Evolutionary conservation across 139 green algal species (phyloP).

Genomic region (Axilococcus clingmanii): DNA sequence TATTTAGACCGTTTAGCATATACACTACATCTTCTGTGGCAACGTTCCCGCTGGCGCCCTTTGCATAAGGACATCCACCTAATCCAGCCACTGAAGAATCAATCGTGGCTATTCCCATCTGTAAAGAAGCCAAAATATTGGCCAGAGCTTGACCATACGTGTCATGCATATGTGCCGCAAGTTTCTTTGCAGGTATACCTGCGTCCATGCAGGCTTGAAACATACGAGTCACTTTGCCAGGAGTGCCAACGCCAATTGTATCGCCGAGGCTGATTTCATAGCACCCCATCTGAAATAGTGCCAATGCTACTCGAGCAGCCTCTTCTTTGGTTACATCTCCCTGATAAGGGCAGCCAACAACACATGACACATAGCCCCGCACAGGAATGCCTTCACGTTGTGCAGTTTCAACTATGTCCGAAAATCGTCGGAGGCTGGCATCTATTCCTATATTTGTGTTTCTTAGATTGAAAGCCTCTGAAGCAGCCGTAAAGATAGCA

Average conservation of each 20-base stretch:
- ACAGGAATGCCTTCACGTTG: constrained; percentile 42
- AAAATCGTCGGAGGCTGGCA: constrained; percentile 51
- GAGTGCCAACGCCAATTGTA: constrained; percentile 83
- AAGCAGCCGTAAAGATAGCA: constrained; percentile 77
- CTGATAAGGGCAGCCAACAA: constrained; percentile 72
- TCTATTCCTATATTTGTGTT: constrained; percentile 85
- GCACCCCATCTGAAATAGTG: constrained; percentile 80
- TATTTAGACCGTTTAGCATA: constrained; percentile 76
- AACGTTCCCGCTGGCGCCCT: constrained; percentile 84
- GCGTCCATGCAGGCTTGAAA: constrained; percentile 37
- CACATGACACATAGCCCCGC: constrained; percentile 72
- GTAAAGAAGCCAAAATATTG: constrained; percentile 77
- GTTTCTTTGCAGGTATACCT: constrained; percentile 32
- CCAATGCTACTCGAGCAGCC: constrained; percentile 58
- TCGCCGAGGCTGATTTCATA: constrained; percentile 90
- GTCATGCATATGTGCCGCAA: constrained; percentile 91
- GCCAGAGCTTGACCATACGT: constrained; percentile 87
- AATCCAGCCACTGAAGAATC: constrained; percentile 77
- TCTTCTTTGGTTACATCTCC: constrained; percentile 30
- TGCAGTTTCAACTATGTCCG: constrained; percentile 44
- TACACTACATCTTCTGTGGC: constrained; percentile 93
- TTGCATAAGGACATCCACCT: constrained; percentile 86
- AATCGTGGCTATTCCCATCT: constrained; percentile 56
- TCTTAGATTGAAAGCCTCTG: constrained; percentile 67
- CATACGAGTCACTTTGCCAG: constrained; percentile 32